Percentiles rank a stretch among this genome's conserved stretches.
Conservation (phyloP, 1,139 yeast species). For the Lodderomyces elongisporus region DNA sequence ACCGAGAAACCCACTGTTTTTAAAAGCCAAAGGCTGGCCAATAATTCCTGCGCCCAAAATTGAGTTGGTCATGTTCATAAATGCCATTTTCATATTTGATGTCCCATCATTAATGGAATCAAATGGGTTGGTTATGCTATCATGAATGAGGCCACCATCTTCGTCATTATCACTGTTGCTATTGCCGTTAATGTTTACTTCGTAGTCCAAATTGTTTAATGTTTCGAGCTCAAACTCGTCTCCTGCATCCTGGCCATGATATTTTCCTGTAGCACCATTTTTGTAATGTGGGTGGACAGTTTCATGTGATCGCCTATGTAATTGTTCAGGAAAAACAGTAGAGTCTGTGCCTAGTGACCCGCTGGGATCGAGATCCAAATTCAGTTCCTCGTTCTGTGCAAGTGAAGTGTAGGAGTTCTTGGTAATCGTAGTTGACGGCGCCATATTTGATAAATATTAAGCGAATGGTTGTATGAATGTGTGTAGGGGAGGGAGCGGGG, state of each 20-base stretch:
- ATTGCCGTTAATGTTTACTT: constrained; percentile 11
- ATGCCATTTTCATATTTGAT: constrained; percentile 75
- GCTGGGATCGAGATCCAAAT: neutral
- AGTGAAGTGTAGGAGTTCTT: neutral
- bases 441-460: neutral
- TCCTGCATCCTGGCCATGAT: neutral
- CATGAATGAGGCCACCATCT: constrained; percentile 2
- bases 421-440: neutral
- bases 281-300: neutral
- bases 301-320: neutral
- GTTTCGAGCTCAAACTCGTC: constrained; percentile 26
- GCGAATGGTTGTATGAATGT: too few relatives aligned
- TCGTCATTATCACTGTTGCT: constrained; percentile 9
- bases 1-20: constrained; percentile 72
- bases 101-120: constrained; percentile 20
- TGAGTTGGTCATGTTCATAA: constrained; percentile 95
- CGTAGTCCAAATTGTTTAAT: constrained; percentile 20
- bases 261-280: neutral
- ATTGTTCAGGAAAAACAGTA: neutral
- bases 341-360: neutral
- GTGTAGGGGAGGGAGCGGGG: too few relatives aligned
- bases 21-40: constrained; percentile 87
- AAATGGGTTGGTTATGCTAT: neutral
- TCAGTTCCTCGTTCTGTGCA: neutral
- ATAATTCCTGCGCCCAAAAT: constrained; percentile 94